A percentile compares a stretch with the other conserved stretches of the same genome.
These are phyloP conservation scores for Boletus pseudopeckii DNA, from an alignment of 768 basidiomycete genomes.

Conservation along the genomic window DNA sequence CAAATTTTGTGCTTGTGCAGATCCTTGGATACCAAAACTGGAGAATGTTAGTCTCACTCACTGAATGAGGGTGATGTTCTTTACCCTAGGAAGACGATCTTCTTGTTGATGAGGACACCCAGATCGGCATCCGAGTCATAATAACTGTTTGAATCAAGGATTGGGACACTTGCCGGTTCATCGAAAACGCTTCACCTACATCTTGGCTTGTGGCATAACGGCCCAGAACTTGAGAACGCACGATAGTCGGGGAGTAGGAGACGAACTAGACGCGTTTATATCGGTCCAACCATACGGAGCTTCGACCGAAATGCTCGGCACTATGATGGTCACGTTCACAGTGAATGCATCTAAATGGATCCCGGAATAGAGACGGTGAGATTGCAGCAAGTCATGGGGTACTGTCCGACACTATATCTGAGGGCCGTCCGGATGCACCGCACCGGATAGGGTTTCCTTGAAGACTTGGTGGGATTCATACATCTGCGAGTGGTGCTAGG, in stretches of 20 bases:
- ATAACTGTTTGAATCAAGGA: conserved; percentile 29
- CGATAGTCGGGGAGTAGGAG: not conserved
- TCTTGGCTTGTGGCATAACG: conserved; percentile 44
- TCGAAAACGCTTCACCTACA: conserved; percentile 36
- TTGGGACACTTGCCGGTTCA: not conserved
- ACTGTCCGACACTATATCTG: conserved; percentile 3
- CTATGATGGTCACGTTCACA: conserved; percentile 10
- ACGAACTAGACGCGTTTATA: conserved; percentile 1
- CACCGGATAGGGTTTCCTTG: not conserved
- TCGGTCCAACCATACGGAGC: not conserved
- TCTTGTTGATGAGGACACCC: conserved; percentile 43
- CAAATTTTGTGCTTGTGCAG: conserved; percentile 63
- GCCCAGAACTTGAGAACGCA: not conserved
- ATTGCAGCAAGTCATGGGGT: conserved; percentile 15
- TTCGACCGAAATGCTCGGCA: not conserved
- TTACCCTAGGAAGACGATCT: conserved; percentile 60
- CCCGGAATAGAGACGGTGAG: conserved; percentile 11
- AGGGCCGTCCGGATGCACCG: conserved; percentile 4
- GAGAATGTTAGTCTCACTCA: not conserved
- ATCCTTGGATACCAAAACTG: conserved; percentile 65
- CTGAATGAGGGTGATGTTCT: conserved; percentile 1
- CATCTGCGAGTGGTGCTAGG: not conserved
- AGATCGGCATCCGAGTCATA: conserved; percentile 63
- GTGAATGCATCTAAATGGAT: conserved; percentile 1
- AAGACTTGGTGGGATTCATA: not conserved